Conservation (phyloP, 2,329 filamentous ascomycete species). For the Penicillium sp. region DNA sequence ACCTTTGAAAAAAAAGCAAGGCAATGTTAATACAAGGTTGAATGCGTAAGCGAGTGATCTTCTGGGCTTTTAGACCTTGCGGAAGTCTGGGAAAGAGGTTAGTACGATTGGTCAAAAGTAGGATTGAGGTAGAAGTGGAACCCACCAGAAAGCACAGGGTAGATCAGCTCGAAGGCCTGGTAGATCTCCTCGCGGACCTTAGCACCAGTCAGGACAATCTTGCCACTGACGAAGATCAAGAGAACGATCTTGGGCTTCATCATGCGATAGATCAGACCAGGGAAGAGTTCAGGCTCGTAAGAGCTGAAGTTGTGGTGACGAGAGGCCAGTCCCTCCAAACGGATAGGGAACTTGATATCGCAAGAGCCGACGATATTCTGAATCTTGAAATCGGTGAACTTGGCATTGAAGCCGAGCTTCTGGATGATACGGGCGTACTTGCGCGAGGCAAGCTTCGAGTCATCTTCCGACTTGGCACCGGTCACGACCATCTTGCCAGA, state of each 20-base stretch:
- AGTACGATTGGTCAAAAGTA: slow-evolving; percentile 15
- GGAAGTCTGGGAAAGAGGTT: slow-evolving; percentile 54
- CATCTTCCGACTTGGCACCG: slow-evolving; percentile 95
- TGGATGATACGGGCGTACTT: slow-evolving; percentile 99
- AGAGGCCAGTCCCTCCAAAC: slow-evolving; percentile 89
- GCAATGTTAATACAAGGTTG: slow-evolving; percentile 33
- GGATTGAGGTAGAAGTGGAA: slow-evolving; percentile 13
- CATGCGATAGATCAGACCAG: slow-evolving; percentile 99
- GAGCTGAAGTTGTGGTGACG: slow-evolving; percentile 99
- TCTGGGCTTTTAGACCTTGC: slow-evolving; percentile 54
- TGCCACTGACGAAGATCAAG: slow-evolving; percentile 95
- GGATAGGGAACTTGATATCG: slow-evolving; percentile 99
- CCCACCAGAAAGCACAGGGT: slow-evolving; percentile 86
- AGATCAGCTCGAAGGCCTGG: slow-evolving; percentile 95
- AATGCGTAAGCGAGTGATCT: slow-evolving; percentile 19
- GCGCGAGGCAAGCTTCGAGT: slow-evolving; percentile 92
- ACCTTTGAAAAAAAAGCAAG: slow-evolving; percentile 13
- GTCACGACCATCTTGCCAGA: slow-evolving; percentile 99
- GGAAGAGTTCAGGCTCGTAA: slow-evolving; percentile 97
- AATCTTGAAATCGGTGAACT: slow-evolving; percentile 99
- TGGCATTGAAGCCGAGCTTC: slow-evolving; percentile 98
- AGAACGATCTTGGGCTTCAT: slow-evolving; percentile 99
- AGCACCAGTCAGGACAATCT: slow-evolving; percentile 96
- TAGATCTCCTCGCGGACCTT: slow-evolving; percentile 99
- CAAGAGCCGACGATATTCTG: slow-evolving; percentile 99